phyloP scores from a whole-genome alignment of 2,329 filamentous ascomycete species.

The Neonectria magnoliae region DNA sequence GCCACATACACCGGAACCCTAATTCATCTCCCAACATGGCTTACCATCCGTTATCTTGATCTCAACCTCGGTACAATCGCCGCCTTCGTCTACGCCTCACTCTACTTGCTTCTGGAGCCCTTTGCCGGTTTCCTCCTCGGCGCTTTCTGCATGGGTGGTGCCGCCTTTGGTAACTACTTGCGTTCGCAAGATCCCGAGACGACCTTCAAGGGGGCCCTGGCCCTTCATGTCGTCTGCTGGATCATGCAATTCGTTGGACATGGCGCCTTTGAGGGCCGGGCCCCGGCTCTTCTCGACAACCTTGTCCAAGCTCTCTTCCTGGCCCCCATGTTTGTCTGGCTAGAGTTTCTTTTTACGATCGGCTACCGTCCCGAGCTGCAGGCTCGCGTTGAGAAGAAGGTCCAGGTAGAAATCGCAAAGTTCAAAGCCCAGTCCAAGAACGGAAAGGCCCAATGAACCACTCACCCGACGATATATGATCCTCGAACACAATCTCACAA shows the following conservation, averaged over 20 bases:
- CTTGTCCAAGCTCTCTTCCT: slow-evolving; percentile 90
- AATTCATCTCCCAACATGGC: slow-evolving; percentile 72
- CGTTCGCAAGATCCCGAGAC: slow-evolving; percentile 64
- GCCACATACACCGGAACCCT: slow-evolving; percentile 70
- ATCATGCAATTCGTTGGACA: slow-evolving; percentile 92
- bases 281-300: slow-evolving; percentile 91
- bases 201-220: slow-evolving; percentile 68
- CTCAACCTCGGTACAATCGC: slow-evolving; percentile 73
- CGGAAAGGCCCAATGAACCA: slow-evolving; percentile 60
- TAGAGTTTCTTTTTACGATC: slow-evolving; percentile 89
- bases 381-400: slow-evolving; percentile 78
- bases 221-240: slow-evolving; percentile 80
- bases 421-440: slow-evolving; percentile 69
- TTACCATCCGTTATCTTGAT: slow-evolving; percentile 73
- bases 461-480: background rate
- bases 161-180: slow-evolving; percentile 80
- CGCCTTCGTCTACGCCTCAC: slow-evolving; percentile 74
- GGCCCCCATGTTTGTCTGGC: slow-evolving; percentile 96
- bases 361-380: slow-evolving; percentile 92
- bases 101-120: slow-evolving; percentile 94
- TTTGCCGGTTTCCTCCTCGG: slow-evolving; percentile 85
- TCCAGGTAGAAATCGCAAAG: slow-evolving; percentile 80
- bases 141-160: slow-evolving; percentile 77
- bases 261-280: slow-evolving; percentile 85
- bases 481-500: slow-evolving; percentile 10